Evolutionary conservation across 2,329 filamentous ascomycete species (phyloP), one percentile per base, ranked within the genome.

Genomic region (Xylaria sp.): DNA sequence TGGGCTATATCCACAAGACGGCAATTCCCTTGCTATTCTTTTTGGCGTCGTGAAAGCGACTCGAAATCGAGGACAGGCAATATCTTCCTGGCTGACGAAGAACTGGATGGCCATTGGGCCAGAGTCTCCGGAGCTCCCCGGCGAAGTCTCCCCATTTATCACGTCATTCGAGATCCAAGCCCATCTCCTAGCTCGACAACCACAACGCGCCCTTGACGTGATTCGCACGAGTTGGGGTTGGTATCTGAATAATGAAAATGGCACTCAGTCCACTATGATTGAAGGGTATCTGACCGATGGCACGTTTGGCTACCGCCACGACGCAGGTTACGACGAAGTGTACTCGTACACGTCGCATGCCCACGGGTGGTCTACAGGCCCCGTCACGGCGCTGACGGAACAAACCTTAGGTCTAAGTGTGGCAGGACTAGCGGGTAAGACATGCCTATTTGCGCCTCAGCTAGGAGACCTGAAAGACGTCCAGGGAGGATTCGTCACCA

Each of bases 201-300:
- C 87, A 1, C 75, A 78, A 8, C 84, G 87, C 42, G 87, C 88
- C 0, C 78, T 91, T 0, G 81, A 86, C 12, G 82, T 90, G 18
- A 85, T 90, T 37, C 84, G 87, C 5, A 79, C 79, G 9, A 82
- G 81, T 58, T 90, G 88, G 88, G 88, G 88, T 12, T 89, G 86
- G 86, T 90, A 90, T 71, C 78, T 88, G 18, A 81, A 84, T 67
- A 83, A 89, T 66, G 82, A 84, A 0, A 84, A 87, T 70, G 87
- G 87, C n/a, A 89, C 88, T 0, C 80, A 84, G 65, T 86, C 83
- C 50, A 90, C 88, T 0, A 83, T 87, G 23, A 83, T 89, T 29
- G 88, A 90, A 76, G 88, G 88, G 0, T 90, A 88, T 67, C 80
- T 87, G 1, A 76, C 76, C 0, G 83, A 90, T 69, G 87, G 87